These are phyloP conservation scores for Entomortierella lignicola DNA, from an alignment of 192 early-diverging fungal species.

Conservation along the genomic window DNA sequence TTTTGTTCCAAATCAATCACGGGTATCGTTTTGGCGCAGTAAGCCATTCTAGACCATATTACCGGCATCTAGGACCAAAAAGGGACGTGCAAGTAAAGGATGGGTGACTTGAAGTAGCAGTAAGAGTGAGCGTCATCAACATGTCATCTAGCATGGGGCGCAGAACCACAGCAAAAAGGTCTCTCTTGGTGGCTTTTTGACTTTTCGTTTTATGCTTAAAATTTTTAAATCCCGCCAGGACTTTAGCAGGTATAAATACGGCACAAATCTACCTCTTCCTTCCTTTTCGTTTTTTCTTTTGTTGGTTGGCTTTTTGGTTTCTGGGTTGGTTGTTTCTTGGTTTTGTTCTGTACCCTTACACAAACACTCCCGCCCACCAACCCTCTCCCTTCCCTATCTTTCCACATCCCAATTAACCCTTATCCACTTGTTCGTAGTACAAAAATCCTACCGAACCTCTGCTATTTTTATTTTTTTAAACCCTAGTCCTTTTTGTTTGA, in stretches of 20 bases:
- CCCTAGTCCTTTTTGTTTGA: background rate
- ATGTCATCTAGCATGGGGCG: no score
- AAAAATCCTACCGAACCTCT: background rate
- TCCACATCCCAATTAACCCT: conserved; percentile 1
- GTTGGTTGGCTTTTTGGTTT: conserved; percentile 20
- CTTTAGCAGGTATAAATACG: conserved; percentile 20
- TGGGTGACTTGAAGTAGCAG: no score
- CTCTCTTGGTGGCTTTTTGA: background rate
- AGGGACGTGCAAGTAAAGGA: no score
- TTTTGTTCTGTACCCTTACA: conserved; percentile 7
- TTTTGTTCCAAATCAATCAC: no score
- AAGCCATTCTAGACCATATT: no score
- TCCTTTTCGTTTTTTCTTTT: conserved; percentile 27
- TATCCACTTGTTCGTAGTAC: background rate
- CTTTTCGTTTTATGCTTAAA: background rate
- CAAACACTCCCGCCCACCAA: background rate
- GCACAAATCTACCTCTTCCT: conserved; percentile 8
- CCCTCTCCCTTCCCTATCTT: background rate
- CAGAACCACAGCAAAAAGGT: no score
- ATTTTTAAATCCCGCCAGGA: background rate
- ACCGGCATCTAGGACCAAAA: no score
- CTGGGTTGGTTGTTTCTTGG: conserved; percentile 18
- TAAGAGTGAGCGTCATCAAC: no score
- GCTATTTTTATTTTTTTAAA: conserved; percentile 4
- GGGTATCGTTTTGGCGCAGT: no score